Percentiles rank a stretch among this genome's conserved stretches.
Evolutionary conservation across 495 filamentous ascomycete species (phyloP).

Genomic region (Penicillium subrubescens): DNA sequence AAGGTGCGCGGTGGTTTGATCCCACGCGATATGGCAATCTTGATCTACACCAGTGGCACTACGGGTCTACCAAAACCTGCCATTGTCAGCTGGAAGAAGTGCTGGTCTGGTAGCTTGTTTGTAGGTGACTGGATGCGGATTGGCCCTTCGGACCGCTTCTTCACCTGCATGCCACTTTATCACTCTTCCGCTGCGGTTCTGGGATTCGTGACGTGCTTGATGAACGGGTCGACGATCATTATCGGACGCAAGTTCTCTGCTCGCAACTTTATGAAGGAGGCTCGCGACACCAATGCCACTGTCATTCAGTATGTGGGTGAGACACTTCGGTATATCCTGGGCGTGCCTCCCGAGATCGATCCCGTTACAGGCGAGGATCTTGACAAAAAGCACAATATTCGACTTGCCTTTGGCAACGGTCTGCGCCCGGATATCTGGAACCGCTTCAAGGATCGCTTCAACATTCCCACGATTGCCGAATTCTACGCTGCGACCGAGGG

Average conservation of each 20-base stretch:
- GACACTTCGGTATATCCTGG: constrained; percentile 86
- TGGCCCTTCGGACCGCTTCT: constrained; percentile 66
- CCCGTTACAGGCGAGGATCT: constrained; percentile 67
- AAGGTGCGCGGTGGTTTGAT: constrained; percentile 53
- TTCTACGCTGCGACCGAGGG: constrained; percentile 94
- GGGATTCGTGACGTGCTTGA: constrained; percentile 62
- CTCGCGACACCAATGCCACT: constrained; percentile 70
- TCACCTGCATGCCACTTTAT: constrained; percentile 95
- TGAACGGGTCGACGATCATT: constrained; percentile 64
- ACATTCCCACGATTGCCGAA: constrained; percentile 76
- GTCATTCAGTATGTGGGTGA: constrained; percentile 96
- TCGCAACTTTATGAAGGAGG: constrained; percentile 79
- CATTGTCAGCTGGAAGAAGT: constrained; percentile 79
- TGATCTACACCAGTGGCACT: constrained; percentile 88
- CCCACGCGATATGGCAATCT: constrained; percentile 62
- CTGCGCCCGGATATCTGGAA: constrained; percentile 92
- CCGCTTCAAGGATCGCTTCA: constrained; percentile 83
- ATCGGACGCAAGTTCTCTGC: constrained; percentile 83
- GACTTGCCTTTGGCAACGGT: constrained; percentile 88
- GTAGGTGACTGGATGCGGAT: constrained; percentile 59
- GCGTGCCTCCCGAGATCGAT: constrained; percentile 65
- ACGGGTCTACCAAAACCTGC: constrained; percentile 92
- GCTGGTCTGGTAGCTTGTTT: constrained; percentile 54
- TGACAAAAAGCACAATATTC: constrained; percentile 76
- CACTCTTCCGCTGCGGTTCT: constrained; percentile 81